phyloP scores from a whole-genome alignment of 306 rosid genomes.

The Hippophae gyantsensis region DNA sequence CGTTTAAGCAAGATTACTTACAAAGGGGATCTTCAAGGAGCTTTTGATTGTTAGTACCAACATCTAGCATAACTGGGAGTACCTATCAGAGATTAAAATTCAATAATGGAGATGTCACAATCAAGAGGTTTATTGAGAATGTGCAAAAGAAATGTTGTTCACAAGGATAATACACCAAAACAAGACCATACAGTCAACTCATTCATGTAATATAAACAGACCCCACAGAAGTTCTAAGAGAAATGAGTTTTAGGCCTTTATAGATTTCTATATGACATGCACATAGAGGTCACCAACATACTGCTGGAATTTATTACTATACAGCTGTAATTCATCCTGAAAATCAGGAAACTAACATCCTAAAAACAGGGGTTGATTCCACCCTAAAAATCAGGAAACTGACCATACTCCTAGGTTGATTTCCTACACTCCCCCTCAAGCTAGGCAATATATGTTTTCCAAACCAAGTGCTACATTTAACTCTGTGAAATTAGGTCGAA shows the following conservation, averaged over 20 bases:
- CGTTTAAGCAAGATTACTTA: constrained; percentile 31
- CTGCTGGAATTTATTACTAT: too few relatives aligned
- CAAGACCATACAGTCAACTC: background rate
- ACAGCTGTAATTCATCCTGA: too few relatives aligned
- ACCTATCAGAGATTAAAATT: constrained; percentile 43
- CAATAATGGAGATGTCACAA: constrained; percentile 13
- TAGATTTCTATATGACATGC: background rate
- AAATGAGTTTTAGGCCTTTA: background rate
- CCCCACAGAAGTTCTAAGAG: too few relatives aligned
- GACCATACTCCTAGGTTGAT: too few relatives aligned
- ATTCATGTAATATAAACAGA: background rate
- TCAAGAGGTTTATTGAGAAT: constrained; percentile 6
- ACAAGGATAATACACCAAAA: constrained; percentile 9
- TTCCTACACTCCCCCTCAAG: too few relatives aligned
- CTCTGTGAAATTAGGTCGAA: too few relatives aligned
- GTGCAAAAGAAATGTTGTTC: constrained; percentile 5
- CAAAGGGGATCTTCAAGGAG: constrained; percentile 87
- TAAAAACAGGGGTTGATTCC: too few relatives aligned
- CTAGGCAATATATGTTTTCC: too few relatives aligned
- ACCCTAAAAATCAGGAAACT: too few relatives aligned
- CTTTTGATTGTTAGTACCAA: constrained; percentile 92
- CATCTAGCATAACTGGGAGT: constrained; percentile 96
- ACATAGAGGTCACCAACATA: background rate
- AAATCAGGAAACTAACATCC: too few relatives aligned
- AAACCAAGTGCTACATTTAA: too few relatives aligned